Evolutionary conservation across 176 grass and related monocot genomes (phyloP).

Genomic region (Canna indica): DNA sequence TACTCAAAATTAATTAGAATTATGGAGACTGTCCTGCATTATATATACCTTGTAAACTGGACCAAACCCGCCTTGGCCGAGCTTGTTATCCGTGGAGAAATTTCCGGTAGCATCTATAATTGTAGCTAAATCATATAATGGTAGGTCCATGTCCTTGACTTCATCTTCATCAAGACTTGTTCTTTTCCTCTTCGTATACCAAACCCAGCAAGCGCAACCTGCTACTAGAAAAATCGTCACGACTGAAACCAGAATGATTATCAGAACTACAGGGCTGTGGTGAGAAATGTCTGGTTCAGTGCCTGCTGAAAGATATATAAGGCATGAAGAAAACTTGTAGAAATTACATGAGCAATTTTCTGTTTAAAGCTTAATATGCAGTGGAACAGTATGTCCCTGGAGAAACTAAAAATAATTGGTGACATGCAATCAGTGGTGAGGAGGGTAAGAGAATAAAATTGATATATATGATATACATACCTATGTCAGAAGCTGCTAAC

Average conservation of each 20-base stretch:
- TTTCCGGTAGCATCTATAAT: neutral
- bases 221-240: neutral
- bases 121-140: neutral
- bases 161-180: neutral
- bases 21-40: too few species aligned
- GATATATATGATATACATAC: too few species aligned
- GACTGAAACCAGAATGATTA: neutral
- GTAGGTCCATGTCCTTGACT: neutral
- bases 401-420: too few species aligned
- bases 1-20: too few species aligned
- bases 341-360: too few species aligned
- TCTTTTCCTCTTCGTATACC: neutral
- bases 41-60: constrained; percentile 1
- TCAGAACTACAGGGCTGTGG: too few species aligned
- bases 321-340: too few species aligned
- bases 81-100: constrained; percentile 3
- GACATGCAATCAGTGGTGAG: too few species aligned
- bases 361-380: too few species aligned
- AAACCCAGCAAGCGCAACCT: neutral
- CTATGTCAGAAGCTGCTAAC: constrained; percentile 1
- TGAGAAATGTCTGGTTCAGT: neutral
- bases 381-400: too few species aligned
- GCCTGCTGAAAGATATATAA: neutral
- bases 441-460: too few species aligned
- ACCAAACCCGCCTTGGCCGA: constrained; percentile 6